A percentile compares a stretch with the other conserved stretches of the same genome.
phyloP scores from a whole-genome alignment of 192 early-diverging fungal species.

The Chytriomyces hyalinus region DNA sequence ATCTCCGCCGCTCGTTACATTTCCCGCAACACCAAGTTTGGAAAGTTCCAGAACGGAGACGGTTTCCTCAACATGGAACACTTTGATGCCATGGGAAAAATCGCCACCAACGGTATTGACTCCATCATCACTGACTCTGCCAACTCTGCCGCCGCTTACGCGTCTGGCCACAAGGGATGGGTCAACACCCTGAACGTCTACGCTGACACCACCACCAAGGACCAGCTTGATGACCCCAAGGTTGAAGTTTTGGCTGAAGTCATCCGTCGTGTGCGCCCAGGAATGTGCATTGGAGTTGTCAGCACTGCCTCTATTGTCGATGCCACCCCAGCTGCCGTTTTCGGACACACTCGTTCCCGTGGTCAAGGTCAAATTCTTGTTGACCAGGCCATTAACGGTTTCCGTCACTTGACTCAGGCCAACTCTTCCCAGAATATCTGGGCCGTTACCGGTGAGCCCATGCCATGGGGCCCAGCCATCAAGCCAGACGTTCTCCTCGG shows the following conservation, averaged over 20 bases:
- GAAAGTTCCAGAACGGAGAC: conserved; percentile 60
- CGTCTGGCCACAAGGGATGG: conserved; percentile 54
- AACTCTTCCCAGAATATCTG: conserved; percentile 22
- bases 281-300: conserved; percentile 70
- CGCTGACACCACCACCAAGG: conserved; percentile 58
- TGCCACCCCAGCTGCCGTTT: conserved; percentile 71
- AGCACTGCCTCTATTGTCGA: conserved; percentile 66
- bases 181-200: conserved; percentile 66
- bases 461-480: conserved; percentile 48
- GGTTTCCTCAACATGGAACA: conserved; percentile 46
- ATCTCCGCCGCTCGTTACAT: conserved; percentile 68
- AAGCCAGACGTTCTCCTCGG: conserved; percentile 67
- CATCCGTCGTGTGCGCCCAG: conserved; percentile 63
- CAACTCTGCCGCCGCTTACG: conserved; percentile 67
- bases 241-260: conserved; percentile 65
- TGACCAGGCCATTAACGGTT: conserved; percentile 64
- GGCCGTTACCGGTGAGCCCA: conserved; percentile 12
- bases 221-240: conserved; percentile 67
- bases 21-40: conserved; percentile 59
- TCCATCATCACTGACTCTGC: conserved; percentile 71
- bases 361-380: conserved; percentile 59
- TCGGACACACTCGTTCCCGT: conserved; percentile 62
- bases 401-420: conserved; percentile 13
- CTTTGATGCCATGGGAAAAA: conserved; percentile 50
- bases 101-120: conserved; percentile 67